Evolutionary conservation across 73 alveolate species (phyloP).

Genomic region (Paramecium sexaurelia): DNA sequence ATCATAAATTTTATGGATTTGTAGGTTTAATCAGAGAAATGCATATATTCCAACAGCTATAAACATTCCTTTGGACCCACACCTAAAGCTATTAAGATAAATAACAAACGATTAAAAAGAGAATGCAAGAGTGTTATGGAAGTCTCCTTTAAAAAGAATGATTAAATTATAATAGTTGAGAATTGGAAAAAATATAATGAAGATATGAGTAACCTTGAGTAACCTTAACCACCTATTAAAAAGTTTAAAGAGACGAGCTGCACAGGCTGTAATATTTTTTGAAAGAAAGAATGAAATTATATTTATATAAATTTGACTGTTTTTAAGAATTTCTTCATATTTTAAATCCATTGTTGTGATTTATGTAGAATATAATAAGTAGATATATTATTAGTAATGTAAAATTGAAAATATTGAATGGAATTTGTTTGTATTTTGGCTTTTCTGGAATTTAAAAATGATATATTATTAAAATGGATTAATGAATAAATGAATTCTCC

Average conservation of each 20-base stretch:
- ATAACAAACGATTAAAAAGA: not conserved
- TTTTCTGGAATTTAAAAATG: not conserved
- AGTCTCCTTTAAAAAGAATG: not conserved
- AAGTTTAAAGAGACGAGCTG: not conserved
- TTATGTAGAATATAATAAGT: too few species aligned
- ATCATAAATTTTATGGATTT: not conserved
- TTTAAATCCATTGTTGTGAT: too few species aligned
- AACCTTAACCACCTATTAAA: not conserved
- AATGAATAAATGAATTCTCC: not conserved
- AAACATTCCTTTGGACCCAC: not conserved
- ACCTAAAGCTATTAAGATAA: not conserved
- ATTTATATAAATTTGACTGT: not conserved
- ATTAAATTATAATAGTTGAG: not conserved
- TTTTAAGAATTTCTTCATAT: not conserved
- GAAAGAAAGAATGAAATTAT: not conserved
- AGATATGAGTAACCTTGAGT: not conserved
- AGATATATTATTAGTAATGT: too few species aligned
- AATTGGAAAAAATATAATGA: slow-evolving; percentile 1
- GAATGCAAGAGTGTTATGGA: not conserved
- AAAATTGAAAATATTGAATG: too few species aligned
- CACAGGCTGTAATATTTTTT: not conserved
- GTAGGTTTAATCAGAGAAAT: not conserved
- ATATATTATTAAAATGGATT: too few species aligned
- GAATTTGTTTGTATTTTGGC: too few species aligned
- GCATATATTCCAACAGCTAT: not conserved